Evolutionary conservation across 2,329 filamentous ascomycete genomes (phyloP), one percentile per base, ranked within the genome.

Genomic region (Rugonectria rugulosa): DNA sequence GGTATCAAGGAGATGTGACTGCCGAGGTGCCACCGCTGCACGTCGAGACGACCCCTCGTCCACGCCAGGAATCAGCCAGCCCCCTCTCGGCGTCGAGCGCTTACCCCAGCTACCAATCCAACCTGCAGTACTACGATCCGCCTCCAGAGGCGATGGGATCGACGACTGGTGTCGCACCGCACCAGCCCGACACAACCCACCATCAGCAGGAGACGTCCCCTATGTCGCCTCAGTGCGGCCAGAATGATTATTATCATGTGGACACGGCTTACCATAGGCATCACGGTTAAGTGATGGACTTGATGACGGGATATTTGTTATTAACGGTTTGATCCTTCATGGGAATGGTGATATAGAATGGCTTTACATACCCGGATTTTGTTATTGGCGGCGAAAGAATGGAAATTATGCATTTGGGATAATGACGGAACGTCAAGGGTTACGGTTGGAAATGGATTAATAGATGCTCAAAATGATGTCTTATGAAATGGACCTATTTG

Each of bases 1-100:
- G 64, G 10, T 61, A 62, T 31, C 54, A 45, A 3, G 34, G 37
- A n/a, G 37, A 58, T 19, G 44, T 46, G 32, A 58, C 9, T 5
- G 37, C 19, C 8, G 37, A 9, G 37, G 20, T 14, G 36, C 7
- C 37, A 5, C 21, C n/a, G 37, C 12, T 14, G 10, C 29, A 11
- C 6, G 29, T 32, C 12, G 12, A 14, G 5, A 32, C 29, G 7
- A 32, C 12, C 11, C 7, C 5, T 14, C 6, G 12, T 32, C n/a
- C n/a, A n/a, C n/a, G n/a, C n/a, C n/a, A n/a, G n/a, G n/a, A n/a
- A n/a, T n/a, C n/a, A n/a, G n/a, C n/a, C n/a, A n/a, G n/a, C 29
- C n/a, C 29, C n/a, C 6, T 32, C 11, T 32, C 29, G 11, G 6
- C 29, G 12, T 32, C 29, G 5, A 32, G 29, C 29, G 12, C 6